phyloP scores from a whole-genome alignment of 345 rosid genomes.

The Hirschfeldia incana region DNA sequence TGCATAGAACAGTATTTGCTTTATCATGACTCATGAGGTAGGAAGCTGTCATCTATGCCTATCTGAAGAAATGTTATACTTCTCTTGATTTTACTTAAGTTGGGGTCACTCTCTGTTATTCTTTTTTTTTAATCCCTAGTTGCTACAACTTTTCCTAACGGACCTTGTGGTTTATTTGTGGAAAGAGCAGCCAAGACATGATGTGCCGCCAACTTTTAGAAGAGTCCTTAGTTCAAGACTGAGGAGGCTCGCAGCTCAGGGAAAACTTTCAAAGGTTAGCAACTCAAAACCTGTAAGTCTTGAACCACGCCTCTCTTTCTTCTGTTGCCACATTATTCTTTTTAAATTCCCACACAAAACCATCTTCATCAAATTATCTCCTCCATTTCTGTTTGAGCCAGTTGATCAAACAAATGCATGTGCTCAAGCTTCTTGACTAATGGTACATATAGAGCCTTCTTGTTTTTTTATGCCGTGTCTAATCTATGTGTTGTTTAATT shows the following conservation, averaged over 20 bases:
- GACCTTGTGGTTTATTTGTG: conserved; percentile 15
- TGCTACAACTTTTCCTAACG: conserved; percentile 1
- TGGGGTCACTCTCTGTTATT: conserved; percentile 14
- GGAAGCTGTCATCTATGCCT: neutral
- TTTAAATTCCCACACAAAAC: too few relatives aligned
- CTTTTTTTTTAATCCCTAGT: neutral
- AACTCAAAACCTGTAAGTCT: conserved; percentile 33
- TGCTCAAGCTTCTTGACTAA: neutral
- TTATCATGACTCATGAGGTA: neutral
- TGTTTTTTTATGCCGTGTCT: neutral
- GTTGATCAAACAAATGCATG: neutral
- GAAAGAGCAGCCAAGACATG: conserved; percentile 68
- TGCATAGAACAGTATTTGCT: neutral
- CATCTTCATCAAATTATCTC: too few relatives aligned
- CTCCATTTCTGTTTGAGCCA: neutral
- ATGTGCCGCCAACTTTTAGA: conserved; percentile 68
- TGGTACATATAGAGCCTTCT: too few relatives aligned
- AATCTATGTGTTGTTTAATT: conserved; percentile 15
- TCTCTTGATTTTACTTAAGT: conserved; percentile 12
- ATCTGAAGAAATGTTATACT: neutral
- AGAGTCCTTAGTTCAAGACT: conserved; percentile 69
- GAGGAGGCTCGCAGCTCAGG: conserved; percentile 77
- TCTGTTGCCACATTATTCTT: too few relatives aligned
- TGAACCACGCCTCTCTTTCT: neutral
- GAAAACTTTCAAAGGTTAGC: conserved; percentile 77